Conservation (phyloP, 1,284 basidiomycete genomes). For the Anthracocystis setariae region DNA sequence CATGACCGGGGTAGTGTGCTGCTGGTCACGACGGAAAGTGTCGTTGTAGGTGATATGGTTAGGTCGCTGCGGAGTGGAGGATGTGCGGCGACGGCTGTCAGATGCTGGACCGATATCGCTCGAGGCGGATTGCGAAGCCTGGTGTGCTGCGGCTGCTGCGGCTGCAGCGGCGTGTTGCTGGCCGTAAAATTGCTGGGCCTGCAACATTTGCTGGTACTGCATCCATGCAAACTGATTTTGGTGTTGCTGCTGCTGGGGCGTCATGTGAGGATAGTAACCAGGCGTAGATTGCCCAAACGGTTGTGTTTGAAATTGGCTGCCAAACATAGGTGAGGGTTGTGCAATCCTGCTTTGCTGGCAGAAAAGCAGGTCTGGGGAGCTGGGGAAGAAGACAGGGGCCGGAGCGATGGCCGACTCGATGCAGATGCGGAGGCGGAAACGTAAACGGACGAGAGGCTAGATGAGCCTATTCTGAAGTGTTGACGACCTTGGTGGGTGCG, state of each 20-base stretch:
- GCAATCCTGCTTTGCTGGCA: background rate
- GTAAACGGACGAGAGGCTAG: too few species aligned
- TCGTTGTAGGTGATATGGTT: conserved; percentile 57
- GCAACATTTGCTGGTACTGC: conserved; percentile 62
- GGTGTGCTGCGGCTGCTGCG: conserved; percentile 10
- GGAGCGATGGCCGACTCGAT: too few species aligned
- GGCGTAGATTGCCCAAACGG: conserved; percentile 54
- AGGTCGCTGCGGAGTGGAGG: conserved; percentile 61
- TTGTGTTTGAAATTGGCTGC: conserved; percentile 51
- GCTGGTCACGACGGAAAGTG: conserved; percentile 50
- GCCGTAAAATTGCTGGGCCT: conserved; percentile 47
- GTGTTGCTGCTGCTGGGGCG: conserved; percentile 37
- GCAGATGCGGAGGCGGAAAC: too few species aligned
- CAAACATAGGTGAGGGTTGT: conserved; percentile 31
- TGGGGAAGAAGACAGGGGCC: background rate
- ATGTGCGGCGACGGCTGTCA: conserved; percentile 53
- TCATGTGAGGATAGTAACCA: conserved; percentile 50
- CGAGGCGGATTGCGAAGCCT: conserved; percentile 7
- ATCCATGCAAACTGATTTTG: conserved; percentile 57
- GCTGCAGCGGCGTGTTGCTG: conserved; percentile 41
- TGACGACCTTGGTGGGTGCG: too few species aligned
- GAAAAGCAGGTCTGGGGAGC: background rate
- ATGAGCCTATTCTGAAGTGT: too few species aligned
- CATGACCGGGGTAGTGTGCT: conserved; percentile 15
- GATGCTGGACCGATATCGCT: conserved; percentile 23